Conservation (phyloP, 257 asterid species). For the Solanum virginianum region DNA sequence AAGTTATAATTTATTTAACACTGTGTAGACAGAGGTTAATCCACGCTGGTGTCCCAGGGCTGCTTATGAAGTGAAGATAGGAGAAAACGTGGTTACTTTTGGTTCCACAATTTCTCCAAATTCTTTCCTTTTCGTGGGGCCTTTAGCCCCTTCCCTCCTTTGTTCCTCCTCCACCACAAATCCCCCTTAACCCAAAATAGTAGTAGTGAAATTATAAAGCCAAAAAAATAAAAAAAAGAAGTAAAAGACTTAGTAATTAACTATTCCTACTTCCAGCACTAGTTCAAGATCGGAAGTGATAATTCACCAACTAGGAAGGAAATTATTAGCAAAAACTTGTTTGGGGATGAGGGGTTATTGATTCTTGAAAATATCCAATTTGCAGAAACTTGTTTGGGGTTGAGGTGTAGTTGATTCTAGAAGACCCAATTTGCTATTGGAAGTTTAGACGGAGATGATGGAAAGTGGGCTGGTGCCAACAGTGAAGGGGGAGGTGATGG, state of each 20-base stretch:
- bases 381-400: background rate
- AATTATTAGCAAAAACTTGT: too few species aligned
- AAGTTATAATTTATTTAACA: too few species aligned
- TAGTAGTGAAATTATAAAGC: background rate
- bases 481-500: conserved; percentile 1
- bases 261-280: too few species aligned
- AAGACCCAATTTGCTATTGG: background rate
- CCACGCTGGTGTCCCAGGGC: background rate
- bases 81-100: background rate
- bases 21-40: background rate
- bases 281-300: too few species aligned
- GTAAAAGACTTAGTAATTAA: background rate
- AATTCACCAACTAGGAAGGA: too few species aligned
- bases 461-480: conserved; percentile 30
- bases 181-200: background rate
- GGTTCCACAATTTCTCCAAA: background rate
- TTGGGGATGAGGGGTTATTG: background rate
- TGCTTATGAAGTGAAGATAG: background rate
- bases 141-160: background rate
- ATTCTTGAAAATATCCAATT: background rate
- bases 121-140: background rate
- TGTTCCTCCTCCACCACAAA: background rate
- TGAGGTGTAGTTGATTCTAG: background rate
- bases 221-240: background rate
- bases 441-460: conserved; percentile 16